Conservation (phyloP, 306 rosid species). For the Adenanthera pavonina region DNA sequence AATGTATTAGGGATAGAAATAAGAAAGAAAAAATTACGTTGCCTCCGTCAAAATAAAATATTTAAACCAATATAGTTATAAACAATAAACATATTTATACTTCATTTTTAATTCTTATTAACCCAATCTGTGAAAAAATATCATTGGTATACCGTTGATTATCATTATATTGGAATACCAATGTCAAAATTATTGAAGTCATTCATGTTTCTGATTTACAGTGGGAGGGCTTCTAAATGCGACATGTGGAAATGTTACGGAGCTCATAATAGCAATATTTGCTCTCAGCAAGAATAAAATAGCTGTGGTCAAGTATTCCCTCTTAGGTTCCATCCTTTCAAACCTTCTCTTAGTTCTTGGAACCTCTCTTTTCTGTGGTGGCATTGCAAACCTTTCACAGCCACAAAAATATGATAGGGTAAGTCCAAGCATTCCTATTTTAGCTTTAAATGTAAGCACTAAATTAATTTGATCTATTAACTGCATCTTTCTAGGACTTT, state of each 20-base stretch:
- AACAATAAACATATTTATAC: too few species aligned
- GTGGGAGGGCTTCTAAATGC: slow-evolving; percentile 96
- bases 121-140: too few species aligned
- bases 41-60: too few species aligned
- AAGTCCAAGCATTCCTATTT: slow-evolving; percentile 17
- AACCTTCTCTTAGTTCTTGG: slow-evolving; percentile 93
- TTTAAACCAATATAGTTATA: too few species aligned
- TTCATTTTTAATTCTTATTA: too few species aligned
- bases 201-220: slow-evolving; percentile 29
- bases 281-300: slow-evolving; percentile 65
- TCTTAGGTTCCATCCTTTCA: slow-evolving; percentile 86
- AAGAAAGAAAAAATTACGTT: too few species aligned
- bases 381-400: slow-evolving; percentile 53
- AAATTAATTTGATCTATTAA: background rate
- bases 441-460: background rate
- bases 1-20: too few species aligned
- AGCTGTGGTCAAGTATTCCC: slow-evolving; percentile 89
- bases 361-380: slow-evolving; percentile 84
- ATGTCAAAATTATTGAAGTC: slow-evolving; percentile 2
- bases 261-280: slow-evolving; percentile 80
- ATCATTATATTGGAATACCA: background rate
- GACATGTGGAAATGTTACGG: slow-evolving; percentile 93
- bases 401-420: slow-evolving; percentile 85
- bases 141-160: background rate
- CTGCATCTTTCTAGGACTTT: background rate